These are phyloP conservation scores for Globisporangium cylindrosporum DNA, from an alignment of 352 stramenopile genomes.

Conservation along the genomic window DNA sequence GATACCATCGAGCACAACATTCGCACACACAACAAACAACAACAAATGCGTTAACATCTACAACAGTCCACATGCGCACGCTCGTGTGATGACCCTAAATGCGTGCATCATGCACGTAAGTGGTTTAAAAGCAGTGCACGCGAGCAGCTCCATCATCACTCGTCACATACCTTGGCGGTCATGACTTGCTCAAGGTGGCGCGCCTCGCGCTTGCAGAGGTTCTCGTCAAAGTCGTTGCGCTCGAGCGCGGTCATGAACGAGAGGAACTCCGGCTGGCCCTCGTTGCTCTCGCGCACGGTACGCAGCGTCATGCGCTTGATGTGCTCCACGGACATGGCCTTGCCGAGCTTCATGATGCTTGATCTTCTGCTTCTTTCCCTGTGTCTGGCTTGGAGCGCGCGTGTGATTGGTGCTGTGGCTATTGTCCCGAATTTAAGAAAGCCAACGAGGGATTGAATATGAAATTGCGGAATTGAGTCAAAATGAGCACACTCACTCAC, in stretches of 20 bases:
- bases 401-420: slow-evolving; percentile 15
- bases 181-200: slow-evolving; percentile 78
- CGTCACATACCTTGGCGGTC: slow-evolving; percentile 49
- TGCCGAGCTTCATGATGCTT: slow-evolving; percentile 72
- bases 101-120: not conserved
- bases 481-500: not conserved
- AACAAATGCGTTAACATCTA: not conserved
- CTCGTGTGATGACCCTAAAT: not conserved
- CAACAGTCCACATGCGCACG: not conserved
- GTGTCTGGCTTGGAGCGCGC: not conserved
- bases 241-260: slow-evolving; percentile 82
- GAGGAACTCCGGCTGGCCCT: slow-evolving; percentile 77
- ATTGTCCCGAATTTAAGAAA: slow-evolving; percentile 7
- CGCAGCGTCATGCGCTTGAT: slow-evolving; percentile 91
- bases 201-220: slow-evolving; percentile 77
- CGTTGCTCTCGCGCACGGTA: slow-evolving; percentile 74
- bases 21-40: slow-evolving; percentile 10
- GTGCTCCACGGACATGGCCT: slow-evolving; percentile 80
- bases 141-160: not conserved
- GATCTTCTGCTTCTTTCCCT: slow-evolving; percentile 11
- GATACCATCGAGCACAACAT: slow-evolving; percentile 1
- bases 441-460: not conserved
- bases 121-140: not conserved
- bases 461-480: not conserved
- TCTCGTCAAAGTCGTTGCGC: slow-evolving; percentile 83